Evolutionary conservation across 805 yeast species (phyloP), one percentile per base, ranked within the genome.

Genomic region (Maudiozyma turicensis): DNA sequence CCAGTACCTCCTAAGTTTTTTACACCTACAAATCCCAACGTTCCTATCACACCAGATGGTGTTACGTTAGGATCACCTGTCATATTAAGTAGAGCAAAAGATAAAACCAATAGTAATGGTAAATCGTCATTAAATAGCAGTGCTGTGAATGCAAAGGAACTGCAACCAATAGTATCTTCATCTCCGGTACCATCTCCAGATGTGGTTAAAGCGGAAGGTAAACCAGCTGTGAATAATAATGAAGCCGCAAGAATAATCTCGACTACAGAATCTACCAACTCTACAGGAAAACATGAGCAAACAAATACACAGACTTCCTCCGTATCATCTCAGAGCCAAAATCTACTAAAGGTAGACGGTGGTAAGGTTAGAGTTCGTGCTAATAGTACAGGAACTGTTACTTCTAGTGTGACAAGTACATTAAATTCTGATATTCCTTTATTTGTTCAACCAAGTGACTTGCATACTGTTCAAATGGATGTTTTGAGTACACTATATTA

Each of bases 401-500:
- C 47, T 40, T 56, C 60, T 3, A 20, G 45, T 3, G 45, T 49
- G 8, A n/a, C 48, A 32, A 47, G 52, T 40, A 31, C 37, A 5
- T 26, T 50, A 8, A 41, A 31, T 8, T 59, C 70, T 4, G 79
- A 76, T 40, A 69, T 71, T 7, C 68, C 75, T 1, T 63, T 81
- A 34, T 78, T 80, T 55, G 74, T 81, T 13, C 77, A 79, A 55
- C 86, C 86, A 0, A 73, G 70, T 15, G 84, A 81, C 28, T 71
- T 81, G 50, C 69, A 71, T 14, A 76, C 82, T 0, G 70, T 81
- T 14, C 63, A 65, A 37, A 69, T 82, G 4, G 68, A 67, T 13
- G 69, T 80, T 2, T 61, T 74, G 8, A 77, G 81, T 52, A 77
- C 83, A 0, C 64, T 80, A 15, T 66, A 65, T 31, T 52, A 57